Percentiles rank a stretch among this genome's conserved stretches.
Evolutionary conservation across 352 stramenopile genomes (phyloP).

Genomic region (Phytophthora kernoviae): DNA sequence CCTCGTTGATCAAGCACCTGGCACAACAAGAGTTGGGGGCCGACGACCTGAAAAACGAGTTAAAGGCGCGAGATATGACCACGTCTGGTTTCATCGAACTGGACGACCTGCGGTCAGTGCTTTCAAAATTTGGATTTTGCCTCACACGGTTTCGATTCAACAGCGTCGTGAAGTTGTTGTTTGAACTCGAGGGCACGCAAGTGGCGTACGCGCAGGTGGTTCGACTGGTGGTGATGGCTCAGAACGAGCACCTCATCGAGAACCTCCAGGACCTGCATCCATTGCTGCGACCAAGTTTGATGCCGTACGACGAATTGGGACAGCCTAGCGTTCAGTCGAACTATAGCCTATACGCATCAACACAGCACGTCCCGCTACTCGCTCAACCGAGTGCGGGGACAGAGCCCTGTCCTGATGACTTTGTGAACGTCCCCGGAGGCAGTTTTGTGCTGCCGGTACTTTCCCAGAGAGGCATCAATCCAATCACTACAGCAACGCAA

Average conservation of each 20-base stretch:
- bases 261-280: slow-evolving; percentile 15
- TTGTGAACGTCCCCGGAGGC: slow-evolving; percentile 5
- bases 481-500: neutral
- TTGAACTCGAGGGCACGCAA: slow-evolving; percentile 36
- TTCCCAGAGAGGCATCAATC: slow-evolving; percentile 7
- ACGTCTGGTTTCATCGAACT: slow-evolving; percentile 40
- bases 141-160: slow-evolving; percentile 66
- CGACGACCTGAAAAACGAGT: slow-evolving; percentile 35
- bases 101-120: slow-evolving; percentile 42
- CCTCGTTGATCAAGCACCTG: slow-evolving; percentile 29
- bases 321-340: slow-evolving; percentile 20
- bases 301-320: slow-evolving; percentile 12
- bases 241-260: slow-evolving; percentile 22
- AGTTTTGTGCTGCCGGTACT: slow-evolving; percentile 19
- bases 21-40: slow-evolving; percentile 11
- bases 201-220: slow-evolving; percentile 53
- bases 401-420: slow-evolving; percentile 11
- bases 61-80: slow-evolving; percentile 34
- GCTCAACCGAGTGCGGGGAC: slow-evolving; percentile 9
- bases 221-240: slow-evolving; percentile 40
- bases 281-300: slow-evolving; percentile 25
- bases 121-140: slow-evolving; percentile 43
- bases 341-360: slow-evolving; percentile 27
- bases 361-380: slow-evolving; percentile 20
- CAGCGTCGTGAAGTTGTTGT: slow-evolving; percentile 57